phyloP scores from a whole-genome alignment of 1,284 basidiomycete genomes.

The Papiliotrema flavescens region DNA sequence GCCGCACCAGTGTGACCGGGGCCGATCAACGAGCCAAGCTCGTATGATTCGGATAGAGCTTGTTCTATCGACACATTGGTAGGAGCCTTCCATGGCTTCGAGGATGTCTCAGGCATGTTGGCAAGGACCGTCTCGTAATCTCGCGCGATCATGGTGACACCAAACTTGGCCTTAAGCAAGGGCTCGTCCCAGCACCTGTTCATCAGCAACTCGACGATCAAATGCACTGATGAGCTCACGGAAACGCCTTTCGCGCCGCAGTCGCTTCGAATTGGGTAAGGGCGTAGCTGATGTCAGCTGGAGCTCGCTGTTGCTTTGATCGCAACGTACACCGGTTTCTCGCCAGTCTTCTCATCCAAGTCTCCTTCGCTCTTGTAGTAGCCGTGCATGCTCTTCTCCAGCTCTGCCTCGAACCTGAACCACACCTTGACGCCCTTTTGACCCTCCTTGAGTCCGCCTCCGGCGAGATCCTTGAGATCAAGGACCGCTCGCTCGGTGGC shows the following conservation, averaged over 20 bases:
- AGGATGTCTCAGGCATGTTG: conserved; percentile 76
- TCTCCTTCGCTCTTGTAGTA: conserved; percentile 51
- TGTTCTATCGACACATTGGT: conserved; percentile 32
- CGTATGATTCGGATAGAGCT: conserved; percentile 38
- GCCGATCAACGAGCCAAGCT: conserved; percentile 46
- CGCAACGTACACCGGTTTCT: conserved; percentile 45
- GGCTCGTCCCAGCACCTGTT: conserved; percentile 84
- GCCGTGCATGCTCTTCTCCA: conserved; percentile 64
- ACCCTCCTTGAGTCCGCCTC: conserved; percentile 62
- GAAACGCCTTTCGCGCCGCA: conserved; percentile 75
- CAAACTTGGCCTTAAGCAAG: conserved; percentile 81
- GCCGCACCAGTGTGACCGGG: conserved; percentile 9
- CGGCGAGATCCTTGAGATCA: conserved; percentile 59
- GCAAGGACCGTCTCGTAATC: conserved; percentile 61
- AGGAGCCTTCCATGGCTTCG: conserved; percentile 49
- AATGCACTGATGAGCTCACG: conserved; percentile 37
- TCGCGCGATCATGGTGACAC: conserved; percentile 76
- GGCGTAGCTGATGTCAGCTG: conserved; percentile 54
- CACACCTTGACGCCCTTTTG: conserved; percentile 55
- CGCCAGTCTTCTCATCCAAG: conserved; percentile 50
- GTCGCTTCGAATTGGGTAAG: conserved; percentile 83
- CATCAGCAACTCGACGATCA: conserved; percentile 8
- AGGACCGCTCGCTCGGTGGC: conserved; percentile 64
- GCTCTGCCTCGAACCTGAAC: conserved; percentile 54
- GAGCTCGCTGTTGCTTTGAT: not conserved